These are phyloP conservation scores for Fusarium falciforme DNA, from an alignment of 2,329 filamentous ascomycete genomes.

Conservation along the genomic window DNA sequence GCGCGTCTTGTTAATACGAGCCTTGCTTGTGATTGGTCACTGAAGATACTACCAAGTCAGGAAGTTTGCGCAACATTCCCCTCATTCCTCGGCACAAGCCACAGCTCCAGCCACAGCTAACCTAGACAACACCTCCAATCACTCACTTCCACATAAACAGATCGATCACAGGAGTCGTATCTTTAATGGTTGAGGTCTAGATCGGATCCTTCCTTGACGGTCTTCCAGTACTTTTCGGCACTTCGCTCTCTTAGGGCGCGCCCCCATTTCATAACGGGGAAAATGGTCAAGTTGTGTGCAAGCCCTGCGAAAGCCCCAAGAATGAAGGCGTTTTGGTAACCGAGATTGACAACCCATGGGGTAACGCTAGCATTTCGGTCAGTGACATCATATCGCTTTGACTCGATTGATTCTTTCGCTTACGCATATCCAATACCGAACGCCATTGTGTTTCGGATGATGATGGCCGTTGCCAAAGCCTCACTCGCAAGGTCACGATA, in stretches of 20 bases:
- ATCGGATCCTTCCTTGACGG: background rate
- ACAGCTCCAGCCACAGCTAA: background rate
- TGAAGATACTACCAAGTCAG: background rate
- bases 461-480: background rate
- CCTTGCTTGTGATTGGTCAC: background rate
- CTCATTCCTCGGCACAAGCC: background rate
- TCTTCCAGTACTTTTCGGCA: constrained; percentile 14
- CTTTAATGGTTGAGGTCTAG: background rate
- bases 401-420: background rate
- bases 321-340: constrained; percentile 14
- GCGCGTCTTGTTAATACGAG: background rate
- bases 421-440: constrained; percentile 6
- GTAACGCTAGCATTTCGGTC: background rate
- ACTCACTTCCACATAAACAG: background rate
- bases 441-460: constrained; percentile 8
- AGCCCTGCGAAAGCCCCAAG: constrained; percentile 7
- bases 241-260: background rate
- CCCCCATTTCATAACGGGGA: background rate
- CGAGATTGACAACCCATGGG: constrained; percentile 8
- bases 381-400: background rate
- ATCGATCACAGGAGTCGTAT: background rate
- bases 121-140: background rate
- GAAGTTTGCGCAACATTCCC: background rate
- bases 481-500: constrained; percentile 3
- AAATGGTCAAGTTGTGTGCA: constrained; percentile 5